Conservation (phyloP, 805 yeast genomes). For the Yamadazyma olivae region DNA sequence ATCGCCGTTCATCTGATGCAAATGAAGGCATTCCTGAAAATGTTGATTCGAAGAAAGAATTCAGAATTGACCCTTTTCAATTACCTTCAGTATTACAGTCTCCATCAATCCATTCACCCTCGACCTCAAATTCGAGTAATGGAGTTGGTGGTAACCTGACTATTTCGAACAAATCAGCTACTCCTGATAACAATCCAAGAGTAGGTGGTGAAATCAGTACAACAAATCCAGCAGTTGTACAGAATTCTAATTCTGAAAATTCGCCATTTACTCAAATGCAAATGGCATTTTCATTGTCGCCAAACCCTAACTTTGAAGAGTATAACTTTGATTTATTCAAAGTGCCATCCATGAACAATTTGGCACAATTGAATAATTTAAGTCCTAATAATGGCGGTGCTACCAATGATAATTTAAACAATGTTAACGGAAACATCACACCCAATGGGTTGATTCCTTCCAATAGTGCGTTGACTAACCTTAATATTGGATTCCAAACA, state of each 20-base stretch:
- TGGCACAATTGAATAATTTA: background rate
- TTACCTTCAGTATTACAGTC: conserved; percentile 8
- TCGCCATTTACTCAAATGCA: conserved; percentile 20
- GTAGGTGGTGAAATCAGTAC: too few species aligned
- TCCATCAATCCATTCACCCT: too few species aligned
- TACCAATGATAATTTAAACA: background rate
- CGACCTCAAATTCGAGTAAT: conserved; percentile 2
- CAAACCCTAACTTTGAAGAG: conserved; percentile 6
- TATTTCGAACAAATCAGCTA: background rate
- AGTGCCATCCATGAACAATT: conserved; percentile 4
- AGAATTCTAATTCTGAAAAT: background rate
- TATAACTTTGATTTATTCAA: conserved; percentile 5
- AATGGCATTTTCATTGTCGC: conserved; percentile 16
- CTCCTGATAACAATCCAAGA: background rate
- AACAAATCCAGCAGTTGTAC: background rate
- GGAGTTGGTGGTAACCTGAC: too few species aligned
- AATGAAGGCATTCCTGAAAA: background rate
- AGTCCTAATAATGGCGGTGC: background rate
- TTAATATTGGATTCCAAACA: conserved; percentile 11
- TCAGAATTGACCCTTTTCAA: conserved; percentile 6
- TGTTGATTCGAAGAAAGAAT: background rate
- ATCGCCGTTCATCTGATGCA: background rate
- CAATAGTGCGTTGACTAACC: background rate
- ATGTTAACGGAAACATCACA: conserved; percentile 1
- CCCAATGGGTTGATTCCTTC: conserved; percentile 4